phyloP scores from a whole-genome alignment of 768 basidiomycete genomes.

The Boletus edulis region DNA sequence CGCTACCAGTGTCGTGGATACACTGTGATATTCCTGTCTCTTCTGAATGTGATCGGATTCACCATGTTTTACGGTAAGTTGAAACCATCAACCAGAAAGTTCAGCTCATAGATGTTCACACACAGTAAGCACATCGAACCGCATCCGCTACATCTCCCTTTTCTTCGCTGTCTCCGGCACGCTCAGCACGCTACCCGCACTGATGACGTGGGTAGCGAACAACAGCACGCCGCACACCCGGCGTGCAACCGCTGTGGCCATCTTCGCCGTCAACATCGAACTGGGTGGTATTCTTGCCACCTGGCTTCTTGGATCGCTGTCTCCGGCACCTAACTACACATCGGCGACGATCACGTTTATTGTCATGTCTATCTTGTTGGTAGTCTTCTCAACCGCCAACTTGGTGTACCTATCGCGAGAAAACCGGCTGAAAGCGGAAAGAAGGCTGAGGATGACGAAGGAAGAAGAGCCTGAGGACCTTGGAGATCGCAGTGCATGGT shows the following conservation, averaged over 20 bases:
- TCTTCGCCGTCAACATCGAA: not conserved
- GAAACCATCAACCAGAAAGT: not conserved
- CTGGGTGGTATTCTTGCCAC: not conserved
- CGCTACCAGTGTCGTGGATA: conserved; percentile 50
- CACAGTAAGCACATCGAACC: conserved; percentile 30
- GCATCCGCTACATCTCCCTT: conserved; percentile 52
- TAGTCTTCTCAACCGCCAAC: not conserved
- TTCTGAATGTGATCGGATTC: conserved; percentile 51
- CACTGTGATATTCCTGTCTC: conserved; percentile 41
- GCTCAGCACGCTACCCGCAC: conserved; percentile 29
- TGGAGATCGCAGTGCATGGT: conserved; percentile 56
- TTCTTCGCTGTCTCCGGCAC: conserved; percentile 54
- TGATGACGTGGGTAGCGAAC: not conserved
- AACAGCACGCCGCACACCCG: conserved; percentile 1
- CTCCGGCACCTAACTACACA: not conserved
- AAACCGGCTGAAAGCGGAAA: conserved; percentile 5
- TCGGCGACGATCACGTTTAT: not conserved
- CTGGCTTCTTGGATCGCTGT: conserved; percentile 1
- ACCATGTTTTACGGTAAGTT: conserved; percentile 50
- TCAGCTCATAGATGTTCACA: not conserved
- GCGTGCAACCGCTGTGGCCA: not conserved
- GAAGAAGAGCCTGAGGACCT: conserved; percentile 40
- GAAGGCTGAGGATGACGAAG: conserved; percentile 30
- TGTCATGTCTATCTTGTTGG: not conserved
- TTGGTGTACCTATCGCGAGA: not conserved